Evolutionary conservation across 495 filamentous ascomycete species (phyloP), one percentile per base, ranked within the genome.

Genomic region (Gamarada debralockiae): DNA sequence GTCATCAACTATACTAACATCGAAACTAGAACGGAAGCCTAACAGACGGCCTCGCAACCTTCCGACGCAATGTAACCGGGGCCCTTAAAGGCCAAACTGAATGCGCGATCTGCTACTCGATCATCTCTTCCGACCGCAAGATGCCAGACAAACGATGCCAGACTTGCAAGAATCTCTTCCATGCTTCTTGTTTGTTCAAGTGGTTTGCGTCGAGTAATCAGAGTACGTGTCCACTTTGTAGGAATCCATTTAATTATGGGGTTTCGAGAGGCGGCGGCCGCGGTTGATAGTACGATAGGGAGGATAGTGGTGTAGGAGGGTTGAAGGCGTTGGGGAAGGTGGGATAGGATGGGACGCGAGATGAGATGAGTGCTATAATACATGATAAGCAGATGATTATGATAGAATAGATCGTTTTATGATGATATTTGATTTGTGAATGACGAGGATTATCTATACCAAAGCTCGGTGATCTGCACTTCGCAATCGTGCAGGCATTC

Each of bases 71-170:
- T 66, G 82, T 97, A 1, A 78, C 82, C 13, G 88, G 89, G 1
- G 86, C 90, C 10, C 73, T 99, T 55, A 92, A 95, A 70, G 92
- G 90, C 3, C 90, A 97, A 65, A 90, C 80, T 12, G 93, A 97
- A 71, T 99, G 93, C 63, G 89, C 93, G 3, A 97, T 97, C 64
- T 98, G 93, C 73, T 97, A 97, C 70, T 89, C 84, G 40, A 90
- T 97, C 58, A 86, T 98, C 48, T 85, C 87, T 23, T 82, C 78
- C 14, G 91, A 95, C 65, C 88, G 87, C 74, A 84, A 85, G 68
- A 79, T 95, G 57, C 93, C 95, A 1, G 91, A 87, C 63, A 97
- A 96, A 70, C 76, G 82, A 41, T 99, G 95, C 71, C 76, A 78
- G 44, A 97, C 93, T 3, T 99, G 95, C 76, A 92, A 90, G 73